Evolutionary conservation across 2,329 filamentous ascomycete species (phyloP), one percentile per base, ranked within the genome.

Genomic region (Cadophora sp.): DNA sequence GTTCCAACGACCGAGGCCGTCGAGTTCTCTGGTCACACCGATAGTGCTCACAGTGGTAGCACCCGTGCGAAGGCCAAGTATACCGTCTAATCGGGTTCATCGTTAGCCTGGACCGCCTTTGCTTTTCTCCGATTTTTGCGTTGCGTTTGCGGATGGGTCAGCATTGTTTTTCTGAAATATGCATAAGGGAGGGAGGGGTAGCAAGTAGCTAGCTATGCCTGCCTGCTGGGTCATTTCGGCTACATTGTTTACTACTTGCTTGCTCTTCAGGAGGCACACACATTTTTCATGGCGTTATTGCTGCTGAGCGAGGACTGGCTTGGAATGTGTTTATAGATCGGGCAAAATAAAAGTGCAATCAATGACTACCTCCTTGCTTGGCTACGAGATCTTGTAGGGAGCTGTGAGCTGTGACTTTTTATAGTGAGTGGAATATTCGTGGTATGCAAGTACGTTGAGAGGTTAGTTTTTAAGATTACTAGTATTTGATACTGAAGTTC

Each of bases 21-120:
- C 67, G 96, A 99, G 82, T 99, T 98, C 83, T 97, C 93, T 22
- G 96, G 96, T 68, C 96, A 99, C 83, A 97, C 93, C 20, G 96
- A 99, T 74, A 92, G 92, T 74, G 95, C 96, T 45, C 92, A 97
- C 79, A 89, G 91, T 68, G 96, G 96, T 73, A 97, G 94, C 82
- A 97, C 93, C 68, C 90, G 96, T 75, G 96, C 96, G 66, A 98
- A 96, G 86, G 92, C 96, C 75, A 99, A 97, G 86, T 93, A 93
- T 81, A 85, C 86, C 60, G 94, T 94, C 76, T 97, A 91, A 9
- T 39, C 8, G 36, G 84, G 62, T 65, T 33, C 9, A 3, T 22
- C 22, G 24, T 53, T 53, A 30, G 39, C 39, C 50, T 59, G 22
- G 22, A 33, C 33, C n/a, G 18, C 36, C 33, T 53, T 62, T 59